Base-by-base conservation (phyloP, 2,329 filamentous ascomycete species). In the Penicillium occitanis region DNA sequence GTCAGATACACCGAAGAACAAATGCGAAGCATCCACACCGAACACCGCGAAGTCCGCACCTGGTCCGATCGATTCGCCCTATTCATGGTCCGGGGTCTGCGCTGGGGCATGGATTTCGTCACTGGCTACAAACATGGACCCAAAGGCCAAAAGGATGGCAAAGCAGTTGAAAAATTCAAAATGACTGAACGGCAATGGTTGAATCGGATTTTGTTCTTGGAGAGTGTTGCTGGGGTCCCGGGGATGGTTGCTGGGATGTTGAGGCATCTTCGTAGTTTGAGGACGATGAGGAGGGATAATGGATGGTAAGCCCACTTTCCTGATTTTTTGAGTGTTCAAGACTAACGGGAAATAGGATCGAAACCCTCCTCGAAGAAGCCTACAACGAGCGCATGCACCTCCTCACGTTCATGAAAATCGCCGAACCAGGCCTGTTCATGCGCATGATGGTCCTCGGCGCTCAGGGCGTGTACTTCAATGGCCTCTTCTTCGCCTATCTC, bases 181-280 rank as follows among this genome's bases (percentile, higher is more conserved):
- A 91, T 91, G 83, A 95, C 87, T 0, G 93, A 96, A 76, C 83
- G 89, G 5, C 95, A 98, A 80, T 99, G 95, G 90, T 84, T 97
- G 72, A 87, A 91, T 59, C 87, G 94, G 6, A 94, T 97, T 74
- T 86, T 99, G 71, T 99, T 99, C 78, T 85, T 99, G 40, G 95
- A 99, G 78, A 93, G 90, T 59, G 92, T 99, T 46, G 95, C 95
- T 13, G 95, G 93, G 40, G 95, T 98, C 0, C 95, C 95, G 0
- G 95, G 95, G 7, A 98, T 98, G 92, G 94, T 98, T 0, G 95
- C 90, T 0, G 95, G 93, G 25, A 97, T 97, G 91, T 83, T 98
- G 17, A 85, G 95, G 40, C 95, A 99, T 79, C 84, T 98, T 44
- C 88, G 90, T 75, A 93, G 90, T 70, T 85, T 98, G 73, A 85